Evolutionary conservation across 78 protist genomes (phyloP).

Genomic region (Dictyostelium firmibasis): DNA sequence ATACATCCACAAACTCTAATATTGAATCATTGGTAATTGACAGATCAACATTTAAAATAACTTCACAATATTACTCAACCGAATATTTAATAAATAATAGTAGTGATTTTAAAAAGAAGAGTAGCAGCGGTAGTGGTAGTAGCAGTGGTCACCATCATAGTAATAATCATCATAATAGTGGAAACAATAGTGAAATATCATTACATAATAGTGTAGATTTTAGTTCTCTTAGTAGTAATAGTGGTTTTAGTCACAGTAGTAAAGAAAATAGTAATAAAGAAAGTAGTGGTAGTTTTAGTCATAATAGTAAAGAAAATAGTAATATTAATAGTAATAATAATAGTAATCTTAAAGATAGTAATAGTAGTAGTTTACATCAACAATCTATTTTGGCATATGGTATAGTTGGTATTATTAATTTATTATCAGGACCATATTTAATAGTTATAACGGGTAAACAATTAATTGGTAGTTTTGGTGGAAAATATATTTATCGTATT

Average conservation of each 20-base stretch:
- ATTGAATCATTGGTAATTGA: slow-evolving; percentile 7
- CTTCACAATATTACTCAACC: not conserved
- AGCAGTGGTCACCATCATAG: no score
- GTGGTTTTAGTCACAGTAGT: not conserved
- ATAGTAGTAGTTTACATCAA: not conserved
- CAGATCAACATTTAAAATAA: not conserved
- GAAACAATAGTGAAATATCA: not conserved
- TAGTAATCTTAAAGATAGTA: not conserved
- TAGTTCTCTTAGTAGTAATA: not conserved
- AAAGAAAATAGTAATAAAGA: not conserved
- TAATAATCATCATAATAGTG: not conserved
- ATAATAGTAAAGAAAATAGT: not conserved
- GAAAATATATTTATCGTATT: not conserved
- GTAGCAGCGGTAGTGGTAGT: no score
- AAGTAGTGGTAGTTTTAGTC: not conserved
- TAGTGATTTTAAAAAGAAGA: not conserved
- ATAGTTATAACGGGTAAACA: slow-evolving; percentile 3
- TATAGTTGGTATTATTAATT: slow-evolving; percentile 60
- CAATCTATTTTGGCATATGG: slow-evolving; percentile 49
- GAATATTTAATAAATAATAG: not conserved
- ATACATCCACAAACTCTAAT: not conserved
- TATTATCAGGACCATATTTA: slow-evolving; percentile 62
- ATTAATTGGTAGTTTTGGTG: slow-evolving; percentile 27
- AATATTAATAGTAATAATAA: not conserved
- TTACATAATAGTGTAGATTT: not conserved